phyloP scores from a whole-genome alignment of 169 alveolate species.

The Hepatocystis sp. region DNA sequence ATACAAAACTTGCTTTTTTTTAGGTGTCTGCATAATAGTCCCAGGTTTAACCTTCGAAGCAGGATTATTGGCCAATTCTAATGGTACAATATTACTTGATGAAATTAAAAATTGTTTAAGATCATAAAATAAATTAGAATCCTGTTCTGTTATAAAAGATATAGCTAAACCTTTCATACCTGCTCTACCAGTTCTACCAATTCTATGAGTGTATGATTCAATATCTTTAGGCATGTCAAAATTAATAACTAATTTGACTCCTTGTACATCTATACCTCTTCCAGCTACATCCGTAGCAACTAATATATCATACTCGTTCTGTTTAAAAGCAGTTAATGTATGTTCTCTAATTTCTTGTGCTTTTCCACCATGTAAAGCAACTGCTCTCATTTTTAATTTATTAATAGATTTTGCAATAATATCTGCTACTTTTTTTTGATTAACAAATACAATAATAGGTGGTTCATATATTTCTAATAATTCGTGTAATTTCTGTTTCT shows the following conservation, averaged over 20 bases:
- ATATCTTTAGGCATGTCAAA: slow-evolving; percentile 98
- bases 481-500: slow-evolving; percentile 85
- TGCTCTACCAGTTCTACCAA: slow-evolving; percentile 99
- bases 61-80: slow-evolving; percentile 91
- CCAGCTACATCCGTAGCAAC: slow-evolving; percentile 99
- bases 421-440: slow-evolving; percentile 95
- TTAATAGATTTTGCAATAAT: slow-evolving; percentile 86
- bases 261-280: slow-evolving; percentile 98
- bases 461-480: slow-evolving; percentile 85
- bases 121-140: slow-evolving; percentile 92
- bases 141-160: slow-evolving; percentile 94
- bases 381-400: slow-evolving; percentile 84
- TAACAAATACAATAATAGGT: slow-evolving; percentile 96
- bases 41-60: slow-evolving; percentile 91
- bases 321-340: slow-evolving; percentile 92
- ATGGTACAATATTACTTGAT: slow-evolving; percentile 93
- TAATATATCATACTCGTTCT: slow-evolving; percentile 92
- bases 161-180: slow-evolving; percentile 98
- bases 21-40: slow-evolving; percentile 43
- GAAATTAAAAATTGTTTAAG: slow-evolving; percentile 91
- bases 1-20: slow-evolving; percentile 29
- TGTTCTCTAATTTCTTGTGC: slow-evolving; percentile 94
- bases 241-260: slow-evolving; percentile 96
- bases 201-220: slow-evolving; percentile 95
- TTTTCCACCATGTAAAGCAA: slow-evolving; percentile 95